Base-by-base conservation (phyloP, 2,329 filamentous ascomycete species). In the Nemania sp. region DNA sequence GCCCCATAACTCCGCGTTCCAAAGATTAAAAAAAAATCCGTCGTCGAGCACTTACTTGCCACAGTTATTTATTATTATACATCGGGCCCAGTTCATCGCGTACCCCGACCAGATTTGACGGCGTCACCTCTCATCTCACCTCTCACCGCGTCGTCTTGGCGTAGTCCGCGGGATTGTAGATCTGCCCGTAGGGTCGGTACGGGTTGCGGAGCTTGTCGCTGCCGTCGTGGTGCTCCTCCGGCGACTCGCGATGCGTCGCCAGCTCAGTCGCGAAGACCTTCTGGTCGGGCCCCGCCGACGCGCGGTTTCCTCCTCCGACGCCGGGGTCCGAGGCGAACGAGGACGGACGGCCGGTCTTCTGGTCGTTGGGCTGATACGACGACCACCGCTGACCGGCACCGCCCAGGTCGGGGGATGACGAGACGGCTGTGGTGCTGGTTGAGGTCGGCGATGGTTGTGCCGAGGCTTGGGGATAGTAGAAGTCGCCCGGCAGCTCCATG, bases 401-500 rank as follows among this genome's bases (percentile, higher is more conserved):
- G 63, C 54, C 69, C 9, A 71, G 71, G n/a, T 76, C 75, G 0
- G 67, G 68, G 1, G 71, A 70, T 53, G 67, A 65, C 15, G 73
- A 73, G 12, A 10, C 32, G 57, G 47, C 64, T 51, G 40, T 62
- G 57, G 40, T 62, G 57, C 56, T 39, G 4, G 35, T 39, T 39
- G 35, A 13, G 11, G 57, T 64, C 1, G 74, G 74, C 0, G 77
- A 75, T 0, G 71, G 67, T 18, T 73, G 64, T 6, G 73, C 69
- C 9, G 72, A 71, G 2, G 62, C 17, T 51, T 77, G 74, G 0
- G 77, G 69, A 46, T 81, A 74, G 64, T 78, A 79, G 68, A 75
- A 82, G 67, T 85, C 83, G 20, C 82, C 83, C 0, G 78, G 76
- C 62, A 80, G 74, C 62, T 81, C 79, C 59, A 78, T 72, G 12